Evolutionary conservation across 164 flowering plant species (phyloP).

Genomic region (Dillenia suffruticosa): DNA sequence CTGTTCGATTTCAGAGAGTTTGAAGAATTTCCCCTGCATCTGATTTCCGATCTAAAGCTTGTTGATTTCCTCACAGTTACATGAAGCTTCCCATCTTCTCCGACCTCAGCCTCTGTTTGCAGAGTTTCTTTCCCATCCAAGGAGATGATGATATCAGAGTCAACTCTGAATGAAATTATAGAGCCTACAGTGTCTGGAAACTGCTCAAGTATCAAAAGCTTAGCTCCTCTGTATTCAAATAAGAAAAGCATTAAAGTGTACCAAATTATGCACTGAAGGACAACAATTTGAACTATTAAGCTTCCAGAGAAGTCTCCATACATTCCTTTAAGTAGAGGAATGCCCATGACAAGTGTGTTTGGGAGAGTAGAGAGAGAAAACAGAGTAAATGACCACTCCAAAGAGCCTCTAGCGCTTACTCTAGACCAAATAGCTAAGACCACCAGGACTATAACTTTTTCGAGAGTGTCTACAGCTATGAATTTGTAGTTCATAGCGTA

Average conservation of each 20-base stretch:
- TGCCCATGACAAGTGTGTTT: constrained; percentile 93
- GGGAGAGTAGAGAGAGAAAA: constrained; percentile 87
- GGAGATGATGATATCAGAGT: constrained; percentile 75
- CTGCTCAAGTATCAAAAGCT: constrained; percentile 69
- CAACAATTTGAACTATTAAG: constrained; percentile 87
- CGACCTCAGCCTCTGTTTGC: constrained; percentile 76
- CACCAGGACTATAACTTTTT: constrained; percentile 53
- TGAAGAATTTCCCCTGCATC: constrained; percentile 37
- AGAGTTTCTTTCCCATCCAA: constrained; percentile 77
- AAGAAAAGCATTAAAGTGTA: constrained; percentile 88
- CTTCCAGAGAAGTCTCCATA: constrained; percentile 63
- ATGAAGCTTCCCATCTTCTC: constrained; percentile 85
- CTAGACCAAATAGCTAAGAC: constrained; percentile 60
- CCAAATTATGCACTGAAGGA: constrained; percentile 88
- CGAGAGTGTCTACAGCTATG: constrained; percentile 85
- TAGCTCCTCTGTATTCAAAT: constrained; percentile 88
- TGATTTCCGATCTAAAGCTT: constrained; percentile 53
- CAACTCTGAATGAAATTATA: constrained; percentile 70
- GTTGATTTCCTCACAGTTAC: constrained; percentile 79
- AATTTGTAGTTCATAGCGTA: constrained; percentile 81
- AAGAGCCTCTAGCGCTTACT: constrained; percentile 44
- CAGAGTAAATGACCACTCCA: constrained; percentile 82
- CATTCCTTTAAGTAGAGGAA: constrained; percentile 84
- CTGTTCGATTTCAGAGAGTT: constrained; percentile 46
- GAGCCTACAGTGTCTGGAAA: constrained; percentile 89